Evolutionary conservation across 352 stramenopile species (phyloP).

Genomic region (Pythium brachiatum): DNA sequence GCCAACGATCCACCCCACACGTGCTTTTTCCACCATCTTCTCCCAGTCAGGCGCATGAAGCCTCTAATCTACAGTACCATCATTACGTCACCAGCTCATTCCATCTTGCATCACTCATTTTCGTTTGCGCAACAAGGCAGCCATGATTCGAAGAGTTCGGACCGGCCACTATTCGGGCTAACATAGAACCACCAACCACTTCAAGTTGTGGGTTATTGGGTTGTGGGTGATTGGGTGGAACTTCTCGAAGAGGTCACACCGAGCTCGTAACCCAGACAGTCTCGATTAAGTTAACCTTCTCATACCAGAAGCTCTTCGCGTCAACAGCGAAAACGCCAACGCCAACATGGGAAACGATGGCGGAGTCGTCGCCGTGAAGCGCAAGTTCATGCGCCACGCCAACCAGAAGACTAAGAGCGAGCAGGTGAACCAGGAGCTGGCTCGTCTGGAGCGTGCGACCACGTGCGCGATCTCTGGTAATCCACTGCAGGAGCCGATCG

Average conservation of each 20-base stretch:
- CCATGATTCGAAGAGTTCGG: not conserved
- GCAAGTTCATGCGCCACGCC: constrained; percentile 91
- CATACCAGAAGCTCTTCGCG: not conserved
- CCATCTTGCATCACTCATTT: not conserved
- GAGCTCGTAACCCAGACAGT: not conserved
- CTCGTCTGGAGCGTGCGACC: constrained; percentile 53
- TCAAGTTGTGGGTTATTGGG: constrained; percentile 4
- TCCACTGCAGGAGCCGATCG: constrained; percentile 77
- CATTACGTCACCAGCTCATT: not conserved
- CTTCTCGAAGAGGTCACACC: not conserved
- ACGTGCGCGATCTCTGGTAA: constrained; percentile 86
- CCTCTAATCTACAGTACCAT: not conserved
- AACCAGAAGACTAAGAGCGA: constrained; percentile 72
- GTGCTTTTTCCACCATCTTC: not conserved
- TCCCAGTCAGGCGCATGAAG: not conserved
- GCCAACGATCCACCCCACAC: not conserved
- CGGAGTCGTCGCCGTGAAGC: constrained; percentile 92
- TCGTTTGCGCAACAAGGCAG: constrained; percentile 10
- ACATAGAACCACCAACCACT: not conserved
- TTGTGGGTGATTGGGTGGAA: not conserved
- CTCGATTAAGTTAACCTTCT: not conserved
- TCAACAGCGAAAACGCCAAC: not conserved
- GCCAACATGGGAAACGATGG: constrained; percentile 90
- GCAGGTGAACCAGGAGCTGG: constrained; percentile 57
- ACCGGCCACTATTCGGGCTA: not conserved